Evolutionary conservation across 768 basidiomycete genomes (phyloP).

Genomic region (Galerina sulciceps): DNA sequence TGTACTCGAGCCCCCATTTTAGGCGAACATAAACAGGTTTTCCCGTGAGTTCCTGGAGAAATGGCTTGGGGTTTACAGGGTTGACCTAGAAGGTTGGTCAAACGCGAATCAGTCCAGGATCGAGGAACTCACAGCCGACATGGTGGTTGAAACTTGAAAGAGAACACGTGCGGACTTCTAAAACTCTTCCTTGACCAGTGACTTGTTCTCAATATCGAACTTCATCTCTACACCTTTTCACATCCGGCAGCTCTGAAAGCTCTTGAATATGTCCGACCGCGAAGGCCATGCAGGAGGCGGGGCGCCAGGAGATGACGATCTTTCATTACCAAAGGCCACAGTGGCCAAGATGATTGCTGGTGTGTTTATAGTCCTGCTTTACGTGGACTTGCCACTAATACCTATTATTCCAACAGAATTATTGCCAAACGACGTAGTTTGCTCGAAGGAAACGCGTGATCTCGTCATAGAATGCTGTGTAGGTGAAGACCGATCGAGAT

Average conservation of each 20-base stretch:
- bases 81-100: slow-evolving; percentile 56
- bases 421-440: slow-evolving; percentile 84
- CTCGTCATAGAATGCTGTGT: slow-evolving; percentile 98
- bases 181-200: slow-evolving; percentile 12
- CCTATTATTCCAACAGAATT: slow-evolving; percentile 61
- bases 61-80: slow-evolving; percentile 98
- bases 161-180: slow-evolving; percentile 46
- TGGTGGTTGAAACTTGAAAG: slow-evolving; percentile 53
- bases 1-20: slow-evolving; percentile 99
- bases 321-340: slow-evolving; percentile 95
- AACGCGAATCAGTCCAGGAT: slow-evolving; percentile 2
- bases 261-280: slow-evolving; percentile 78
- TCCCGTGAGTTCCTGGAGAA: slow-evolving; percentile 97
- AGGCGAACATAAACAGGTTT: slow-evolving; percentile 94
- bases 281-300: slow-evolving; percentile 72
- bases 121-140: slow-evolving; percentile 61
- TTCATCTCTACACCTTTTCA: neutral
- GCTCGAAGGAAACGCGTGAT: slow-evolving; percentile 96
- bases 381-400: slow-evolving; percentile 6
- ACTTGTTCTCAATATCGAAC: neutral
- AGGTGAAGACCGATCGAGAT: slow-evolving; percentile 67
- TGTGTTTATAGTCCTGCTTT: slow-evolving; percentile 32
- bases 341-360: slow-evolving; percentile 97
- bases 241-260: neutral
- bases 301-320: slow-evolving; percentile 83